Percentiles rank a stretch among this genome's conserved stretches.
phyloP scores from a whole-genome alignment of 129 eudicot genomes.

The Solidago caesia region DNA sequence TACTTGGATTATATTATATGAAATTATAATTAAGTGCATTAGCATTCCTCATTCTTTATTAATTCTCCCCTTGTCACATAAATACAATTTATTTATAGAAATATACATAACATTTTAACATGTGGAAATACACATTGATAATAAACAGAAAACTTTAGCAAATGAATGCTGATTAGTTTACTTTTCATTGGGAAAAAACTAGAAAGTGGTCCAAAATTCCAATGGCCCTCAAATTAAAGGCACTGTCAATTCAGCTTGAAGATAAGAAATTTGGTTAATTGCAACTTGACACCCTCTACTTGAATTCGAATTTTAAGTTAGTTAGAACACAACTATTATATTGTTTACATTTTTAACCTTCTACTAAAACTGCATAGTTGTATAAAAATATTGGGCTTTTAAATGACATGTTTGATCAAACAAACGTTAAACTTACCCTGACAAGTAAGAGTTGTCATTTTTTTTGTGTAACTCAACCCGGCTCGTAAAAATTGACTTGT shows the following conservation, averaged over 20 bases:
- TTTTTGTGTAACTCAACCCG: no score
- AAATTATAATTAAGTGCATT: neutral
- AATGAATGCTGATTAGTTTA: neutral
- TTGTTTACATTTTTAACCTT: no score
- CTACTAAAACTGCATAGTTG: no score
- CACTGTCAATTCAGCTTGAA: neutral
- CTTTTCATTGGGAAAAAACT: neutral
- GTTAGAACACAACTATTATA: neutral
- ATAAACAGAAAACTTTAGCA: neutral
- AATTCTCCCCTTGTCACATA: neutral
- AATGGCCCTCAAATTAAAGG: constrained; percentile 16
- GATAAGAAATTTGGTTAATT: constrained; percentile 20
- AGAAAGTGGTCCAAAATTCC: constrained; percentile 20
- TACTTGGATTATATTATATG: neutral
- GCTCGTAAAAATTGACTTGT: no score
- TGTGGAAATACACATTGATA: no score
- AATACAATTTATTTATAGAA: no score
- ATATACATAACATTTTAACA: no score
- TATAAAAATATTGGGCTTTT: no score
- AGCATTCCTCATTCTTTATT: neutral
- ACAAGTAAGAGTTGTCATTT: no score
- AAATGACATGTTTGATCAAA: no score
- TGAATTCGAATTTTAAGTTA: neutral
- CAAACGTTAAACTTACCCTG: no score
- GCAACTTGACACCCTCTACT: constrained; percentile 21